phyloP scores from a whole-genome alignment of 768 basidiomycete species.

The Suillus brevipes region DNA sequence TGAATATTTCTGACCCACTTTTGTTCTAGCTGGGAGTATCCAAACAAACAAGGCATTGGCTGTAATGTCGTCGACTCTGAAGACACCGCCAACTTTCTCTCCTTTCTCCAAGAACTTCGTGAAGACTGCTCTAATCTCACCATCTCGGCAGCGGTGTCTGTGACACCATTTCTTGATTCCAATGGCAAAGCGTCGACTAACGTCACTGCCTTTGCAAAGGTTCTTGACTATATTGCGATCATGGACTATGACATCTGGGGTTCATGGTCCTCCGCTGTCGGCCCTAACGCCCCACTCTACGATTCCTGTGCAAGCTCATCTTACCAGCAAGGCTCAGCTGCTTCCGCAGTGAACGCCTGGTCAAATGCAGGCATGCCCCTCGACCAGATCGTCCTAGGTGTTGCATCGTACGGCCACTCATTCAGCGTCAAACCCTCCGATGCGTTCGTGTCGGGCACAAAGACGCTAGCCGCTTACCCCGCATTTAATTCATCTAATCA shows the following conservation, averaged over 20 bases:
- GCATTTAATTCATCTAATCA: conserved; percentile 46
- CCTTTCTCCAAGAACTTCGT: conserved; percentile 74
- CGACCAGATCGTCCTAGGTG: conserved; percentile 73
- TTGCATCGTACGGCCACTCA: conserved; percentile 83
- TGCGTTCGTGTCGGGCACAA: conserved; percentile 21
- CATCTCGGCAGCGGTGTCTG: conserved; percentile 70
- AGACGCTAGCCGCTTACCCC: conserved; percentile 48
- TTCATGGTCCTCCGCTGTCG: conserved; percentile 53
- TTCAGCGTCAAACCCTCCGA: conserved; percentile 39
- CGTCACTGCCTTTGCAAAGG: conserved; percentile 63
- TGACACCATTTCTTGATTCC: conserved; percentile 63
- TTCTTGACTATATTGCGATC: conserved; percentile 74
- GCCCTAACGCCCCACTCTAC: conserved; percentile 82
- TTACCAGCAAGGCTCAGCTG: conserved; percentile 72
- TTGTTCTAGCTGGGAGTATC: conserved; percentile 79
- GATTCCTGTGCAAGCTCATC: conserved; percentile 66
- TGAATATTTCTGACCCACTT: neutral
- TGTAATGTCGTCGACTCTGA: conserved; percentile 63
- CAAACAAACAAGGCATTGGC: conserved; percentile 60
- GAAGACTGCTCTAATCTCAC: conserved; percentile 46
- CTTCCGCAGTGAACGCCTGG: conserved; percentile 75
- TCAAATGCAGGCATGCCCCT: conserved; percentile 73
- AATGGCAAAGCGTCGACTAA: conserved; percentile 57
- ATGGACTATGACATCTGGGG: conserved; percentile 75
- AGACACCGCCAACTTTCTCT: conserved; percentile 79